Conservation (phyloP, 78 protist genomes). For the Dictyostelium intermedium region DNA sequence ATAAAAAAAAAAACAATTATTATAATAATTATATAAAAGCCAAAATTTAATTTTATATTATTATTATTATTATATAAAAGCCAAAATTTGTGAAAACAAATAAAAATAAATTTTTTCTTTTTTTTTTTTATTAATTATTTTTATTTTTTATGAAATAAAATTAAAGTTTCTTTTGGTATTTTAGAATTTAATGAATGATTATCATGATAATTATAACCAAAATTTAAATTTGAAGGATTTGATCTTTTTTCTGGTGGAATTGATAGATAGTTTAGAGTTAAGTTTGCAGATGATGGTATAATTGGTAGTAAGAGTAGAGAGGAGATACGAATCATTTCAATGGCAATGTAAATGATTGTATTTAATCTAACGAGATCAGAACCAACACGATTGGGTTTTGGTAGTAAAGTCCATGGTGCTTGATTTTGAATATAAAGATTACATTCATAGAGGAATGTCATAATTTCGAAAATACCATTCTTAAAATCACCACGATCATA, state of each 20-base stretch:
- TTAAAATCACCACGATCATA: constrained; percentile 51
- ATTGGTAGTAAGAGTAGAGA: constrained; percentile 43
- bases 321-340: constrained; percentile 51
- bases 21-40: too few species aligned
- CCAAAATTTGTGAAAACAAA: neutral
- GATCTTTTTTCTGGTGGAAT: constrained; percentile 1
- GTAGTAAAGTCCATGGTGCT: constrained; percentile 76
- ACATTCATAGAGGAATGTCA: constrained; percentile 13
- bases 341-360: constrained; percentile 10
- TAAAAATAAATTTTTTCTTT: too few species aligned
- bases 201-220: neutral
- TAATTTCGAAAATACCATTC: constrained; percentile 30
- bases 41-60: too few species aligned
- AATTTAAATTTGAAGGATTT: neutral
- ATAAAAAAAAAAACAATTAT: neutral
- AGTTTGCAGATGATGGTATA: constrained; percentile 36
- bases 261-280: constrained; percentile 35
- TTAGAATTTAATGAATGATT: neutral
- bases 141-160: neutral
- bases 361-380: constrained; percentile 33
- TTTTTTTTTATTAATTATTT: neutral
- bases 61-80: too few species aligned
- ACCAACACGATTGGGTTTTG: constrained; percentile 43
- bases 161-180: neutral
- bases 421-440: constrained; percentile 21